A percentile compares a stretch with the other conserved stretches of the same genome.
Evolutionary conservation across 345 rosid species (phyloP).

Genomic region (Lenwebbia sp.): DNA sequence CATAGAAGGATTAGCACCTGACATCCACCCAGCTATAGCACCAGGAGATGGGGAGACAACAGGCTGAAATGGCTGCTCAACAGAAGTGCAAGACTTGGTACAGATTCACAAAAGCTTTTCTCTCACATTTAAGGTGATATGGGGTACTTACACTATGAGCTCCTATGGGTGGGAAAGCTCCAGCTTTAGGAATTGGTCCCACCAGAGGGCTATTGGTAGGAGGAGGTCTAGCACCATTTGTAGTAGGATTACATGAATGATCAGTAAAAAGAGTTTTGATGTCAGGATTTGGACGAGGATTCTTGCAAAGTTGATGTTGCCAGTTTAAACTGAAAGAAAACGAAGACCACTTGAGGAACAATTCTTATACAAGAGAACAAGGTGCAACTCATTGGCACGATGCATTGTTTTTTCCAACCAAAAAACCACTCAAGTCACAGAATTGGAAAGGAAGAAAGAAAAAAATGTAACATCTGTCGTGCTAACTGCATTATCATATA

Average conservation of each 20-base stretch:
- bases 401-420: not conserved
- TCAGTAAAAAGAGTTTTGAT: slow-evolving; percentile 82
- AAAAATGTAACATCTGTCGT: not conserved
- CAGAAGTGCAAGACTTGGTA: not conserved
- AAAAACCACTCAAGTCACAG: not conserved
- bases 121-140: not conserved
- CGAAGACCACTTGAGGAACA: not conserved
- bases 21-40: slow-evolving; percentile 77
- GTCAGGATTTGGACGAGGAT: slow-evolving; percentile 86
- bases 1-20: slow-evolving; percentile 33
- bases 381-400: not conserved
- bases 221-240: slow-evolving; percentile 69
- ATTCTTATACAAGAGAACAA: not conserved
- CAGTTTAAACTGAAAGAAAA: slow-evolving; percentile 59
- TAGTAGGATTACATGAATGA: slow-evolving; percentile 58
- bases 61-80: slow-evolving; percentile 71
- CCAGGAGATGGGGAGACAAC: slow-evolving; percentile 51
- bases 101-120: not conserved
- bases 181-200: slow-evolving; percentile 68
- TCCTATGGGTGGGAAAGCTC: slow-evolving; percentile 54
- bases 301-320: slow-evolving; percentile 96
- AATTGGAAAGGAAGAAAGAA: not conserved
- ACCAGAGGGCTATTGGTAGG: slow-evolving; percentile 52
- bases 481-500: not conserved
- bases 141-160: slow-evolving; percentile 54